phyloP scores from a whole-genome alignment of 2,329 filamentous ascomycete genomes.

The Stenocarpella maydis region DNA sequence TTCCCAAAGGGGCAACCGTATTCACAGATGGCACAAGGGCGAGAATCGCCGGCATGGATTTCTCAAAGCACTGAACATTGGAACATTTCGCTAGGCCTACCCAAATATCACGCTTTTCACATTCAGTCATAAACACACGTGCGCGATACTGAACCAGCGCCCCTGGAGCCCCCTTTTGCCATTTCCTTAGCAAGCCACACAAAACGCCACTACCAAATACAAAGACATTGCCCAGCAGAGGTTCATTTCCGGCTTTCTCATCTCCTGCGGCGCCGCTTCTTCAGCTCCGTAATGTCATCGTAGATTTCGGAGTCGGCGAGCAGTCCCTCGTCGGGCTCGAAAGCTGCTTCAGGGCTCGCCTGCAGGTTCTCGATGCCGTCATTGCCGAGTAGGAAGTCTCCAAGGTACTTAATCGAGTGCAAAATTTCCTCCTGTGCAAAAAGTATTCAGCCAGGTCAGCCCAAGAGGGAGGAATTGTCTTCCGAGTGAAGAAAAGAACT shows the following conservation, averaged over 20 bases:
- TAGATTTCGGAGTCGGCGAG: conserved; percentile 26
- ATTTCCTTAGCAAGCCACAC: not conserved
- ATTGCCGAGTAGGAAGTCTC: conserved; percentile 77
- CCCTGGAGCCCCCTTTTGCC: not conserved
- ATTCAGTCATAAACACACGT: conserved; percentile 2
- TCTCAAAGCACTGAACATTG: not conserved
- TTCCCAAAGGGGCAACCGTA: too few relatives aligned
- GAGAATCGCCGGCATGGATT: not conserved
- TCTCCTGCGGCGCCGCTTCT: conserved; percentile 26
- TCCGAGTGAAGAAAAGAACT: not conserved
- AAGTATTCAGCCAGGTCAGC: not conserved
- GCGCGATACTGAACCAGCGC: not conserved
- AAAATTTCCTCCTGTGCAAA: conserved; percentile 73
- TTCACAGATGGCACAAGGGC: too few relatives aligned
- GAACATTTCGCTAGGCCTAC: conserved; percentile 8
- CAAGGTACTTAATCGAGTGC: conserved; percentile 83
- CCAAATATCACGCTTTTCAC: conserved; percentile 15
- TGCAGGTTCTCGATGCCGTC: conserved; percentile 66
- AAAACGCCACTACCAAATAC: conserved; percentile 1
- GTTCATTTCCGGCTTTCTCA: not conserved
- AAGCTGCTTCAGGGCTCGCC: conserved; percentile 37
- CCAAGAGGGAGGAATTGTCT: not conserved
- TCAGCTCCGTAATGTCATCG: conserved; percentile 33
- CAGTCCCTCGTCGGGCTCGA: conserved; percentile 36
- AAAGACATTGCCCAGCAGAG: too few relatives aligned